Conservation (phyloP, 345 rosid genomes). For the Kandelia obovata region DNA sequence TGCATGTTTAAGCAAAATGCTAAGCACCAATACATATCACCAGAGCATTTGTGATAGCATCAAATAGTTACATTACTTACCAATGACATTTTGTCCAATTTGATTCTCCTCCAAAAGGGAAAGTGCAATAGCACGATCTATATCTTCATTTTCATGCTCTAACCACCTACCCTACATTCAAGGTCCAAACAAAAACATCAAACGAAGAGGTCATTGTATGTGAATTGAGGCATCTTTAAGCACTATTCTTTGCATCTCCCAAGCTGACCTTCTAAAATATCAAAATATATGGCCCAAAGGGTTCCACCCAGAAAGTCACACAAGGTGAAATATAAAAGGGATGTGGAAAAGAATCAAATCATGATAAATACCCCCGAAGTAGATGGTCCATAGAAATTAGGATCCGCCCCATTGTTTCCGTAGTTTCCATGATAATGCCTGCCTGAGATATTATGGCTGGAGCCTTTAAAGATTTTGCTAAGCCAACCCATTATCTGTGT, state of each 20-base stretch:
- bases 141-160: conserved; percentile 67
- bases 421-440: conserved; percentile 45
- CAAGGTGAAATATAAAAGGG: conserved; percentile 1
- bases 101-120: conserved; percentile 74
- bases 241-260: background rate
- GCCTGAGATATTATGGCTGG: conserved; percentile 47
- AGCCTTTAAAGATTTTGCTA: conserved; percentile 77
- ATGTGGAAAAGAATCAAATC: background rate
- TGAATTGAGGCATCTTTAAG: background rate
- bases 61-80: conserved; percentile 40
- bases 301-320: background rate
- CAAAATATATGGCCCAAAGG: background rate
- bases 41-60: conserved; percentile 12
- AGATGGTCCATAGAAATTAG: conserved; percentile 50
- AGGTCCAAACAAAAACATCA: conserved; percentile 12
- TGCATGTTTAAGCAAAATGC: background rate
- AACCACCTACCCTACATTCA: conserved; percentile 45
- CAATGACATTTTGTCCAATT: conserved; percentile 29
- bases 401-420: conserved; percentile 42
- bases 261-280: background rate
- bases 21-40: background rate
- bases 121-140: conserved; percentile 77
- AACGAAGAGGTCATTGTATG: background rate
- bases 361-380: conserved; percentile 56
- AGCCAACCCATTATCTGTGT: conserved; percentile 74